Evolutionary conservation across 2,329 filamentous ascomycete species (phyloP), one percentile per base, ranked within the genome.

Genomic region (Ophiosphaerella korrae): DNA sequence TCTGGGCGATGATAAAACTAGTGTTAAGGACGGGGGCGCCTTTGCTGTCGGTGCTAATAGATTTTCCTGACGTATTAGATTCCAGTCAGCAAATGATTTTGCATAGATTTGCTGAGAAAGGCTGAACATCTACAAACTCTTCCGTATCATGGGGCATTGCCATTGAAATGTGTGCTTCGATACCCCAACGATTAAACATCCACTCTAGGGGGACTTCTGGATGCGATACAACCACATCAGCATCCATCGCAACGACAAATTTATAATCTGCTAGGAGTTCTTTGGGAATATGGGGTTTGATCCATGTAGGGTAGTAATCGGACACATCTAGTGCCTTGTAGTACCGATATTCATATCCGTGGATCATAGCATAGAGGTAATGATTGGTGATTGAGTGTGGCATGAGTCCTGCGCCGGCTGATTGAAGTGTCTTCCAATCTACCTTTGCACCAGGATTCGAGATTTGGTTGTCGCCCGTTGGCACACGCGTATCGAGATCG

Each of bases 131-230:
- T n/a, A n/a, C n/a, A n/a, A n/a, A n/a, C n/a, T n/a, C n/a, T n/a
- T n/a, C n/a, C n/a, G n/a, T 43, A 48, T 62, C 63, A 75, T 33
- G 52, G 64, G 56, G 75, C 75, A 12, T 8, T 26, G 8, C 24
- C 32, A 80, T 57, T 6, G 75, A 68, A 0, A 75, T 79, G 2
- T 72, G 58, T 1, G 63, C 52, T 8, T 64, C 69, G 41, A 79
- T 68, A 42, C 75, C 70, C 78, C 78, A 80, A 32, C 75, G 70
- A 56, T 77, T 78, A 58, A 80, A 71, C 3, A 80, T 70, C 74
- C 76, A 80, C 62, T 80, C 78, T 12, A 79, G 49, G 2, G 77
- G 77, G 1, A 81, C n/a, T 32, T 78, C 69, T 1, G 74, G 70
- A 46, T 79, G 68, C 1, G 69, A 63, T 42, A 80, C 71, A 7